Evolutionary conservation across 2,329 filamentous ascomycete genomes (phyloP).

Genomic region (Ceratocystis alfenasii): DNA sequence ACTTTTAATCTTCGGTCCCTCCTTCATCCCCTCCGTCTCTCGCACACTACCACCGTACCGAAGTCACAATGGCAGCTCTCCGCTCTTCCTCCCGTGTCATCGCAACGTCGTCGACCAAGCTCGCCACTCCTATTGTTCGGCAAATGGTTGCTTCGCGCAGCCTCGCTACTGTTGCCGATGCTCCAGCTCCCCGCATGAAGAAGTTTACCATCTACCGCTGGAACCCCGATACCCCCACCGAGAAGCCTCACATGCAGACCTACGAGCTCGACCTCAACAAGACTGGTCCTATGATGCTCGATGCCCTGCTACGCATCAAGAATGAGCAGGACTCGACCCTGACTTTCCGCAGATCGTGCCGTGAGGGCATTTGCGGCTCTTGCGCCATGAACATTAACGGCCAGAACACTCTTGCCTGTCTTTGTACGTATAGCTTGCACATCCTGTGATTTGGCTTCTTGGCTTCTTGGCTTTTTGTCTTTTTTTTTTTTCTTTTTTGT

Average conservation of each 20-base stretch:
- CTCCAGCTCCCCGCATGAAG: conserved; percentile 60
- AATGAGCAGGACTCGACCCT: conserved; percentile 95
- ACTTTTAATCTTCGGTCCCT: background rate
- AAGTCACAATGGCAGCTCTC: conserved; percentile 46
- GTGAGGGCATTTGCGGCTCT: conserved; percentile 96
- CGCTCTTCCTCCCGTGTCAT: conserved; percentile 46
- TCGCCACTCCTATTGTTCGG: conserved; percentile 33
- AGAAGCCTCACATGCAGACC: conserved; percentile 90
- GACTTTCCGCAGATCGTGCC: conserved; percentile 89
- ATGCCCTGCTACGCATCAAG: conserved; percentile 96
- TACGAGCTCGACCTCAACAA: conserved; percentile 96
- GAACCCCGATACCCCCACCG: conserved; percentile 84
- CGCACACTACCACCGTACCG: background rate
- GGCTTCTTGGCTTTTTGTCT: background rate
- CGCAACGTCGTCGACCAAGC: conserved; percentile 34
- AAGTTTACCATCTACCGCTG: conserved; percentile 98
- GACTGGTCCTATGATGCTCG: conserved; percentile 96
- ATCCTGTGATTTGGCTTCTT: background rate
- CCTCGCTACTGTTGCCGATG: conserved; percentile 47
- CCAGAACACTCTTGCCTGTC: conserved; percentile 90
- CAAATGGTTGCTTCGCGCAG: conserved; percentile 38
- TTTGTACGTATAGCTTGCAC: conserved; percentile 57
- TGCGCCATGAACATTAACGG: conserved; percentile 99
- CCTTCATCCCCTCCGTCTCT: background rate
- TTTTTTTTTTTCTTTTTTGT: background rate